Base-by-base conservation (phyloP, 2,329 filamentous ascomycete genomes). In the Septoria linicola region DNA sequence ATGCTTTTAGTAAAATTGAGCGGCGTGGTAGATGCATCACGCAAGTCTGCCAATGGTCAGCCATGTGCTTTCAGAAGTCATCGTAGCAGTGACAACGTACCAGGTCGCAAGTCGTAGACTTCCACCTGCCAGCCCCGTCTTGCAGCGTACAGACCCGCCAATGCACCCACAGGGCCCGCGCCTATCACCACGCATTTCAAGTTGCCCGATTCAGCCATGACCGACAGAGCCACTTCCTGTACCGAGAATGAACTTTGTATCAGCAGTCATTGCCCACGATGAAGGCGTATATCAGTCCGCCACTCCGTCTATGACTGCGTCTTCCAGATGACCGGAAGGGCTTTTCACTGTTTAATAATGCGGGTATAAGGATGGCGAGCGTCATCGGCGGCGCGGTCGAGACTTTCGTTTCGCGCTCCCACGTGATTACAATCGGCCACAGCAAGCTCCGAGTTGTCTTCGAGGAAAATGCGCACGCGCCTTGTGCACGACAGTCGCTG, bases 1-100 rank as follows among this genome's bases (percentile, higher is more conserved):
- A 99, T 99, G n/a, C 93, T 97, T 70, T 90, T 95, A 54, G 91
- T 95, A 67, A 96, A 96, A 71, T 96, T 96, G 55, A 97, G 78
- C 2, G 92, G 91, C 23, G 84, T 83, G 0, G 88, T 96, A 2
- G 82, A 80, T 2, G 87, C 84, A 68, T 95, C 84, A 34, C 93
- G 84, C 41, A 97, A 83, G 74, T 99, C 93, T 97, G 58, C 42
- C 52, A 31, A 37, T 17, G 27, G 55, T 64, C 13, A 55, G 57
- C 36, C 19, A 14, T 3, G 4, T 10, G 35, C 5, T 6, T 13
- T 41, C 25, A 19, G 20, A n/a, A 8, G 21, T 10, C 17, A 36
- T 34, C 11, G 27, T 8, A 27, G n/a, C 7, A 44, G 8, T n/a
- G 36, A 35, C 34, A n/a, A n/a, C 41, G 76, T 79, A 96, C 93